Evolutionary conservation across 495 filamentous ascomycete genomes (phyloP).

Genomic region (Tuber aestivum): DNA sequence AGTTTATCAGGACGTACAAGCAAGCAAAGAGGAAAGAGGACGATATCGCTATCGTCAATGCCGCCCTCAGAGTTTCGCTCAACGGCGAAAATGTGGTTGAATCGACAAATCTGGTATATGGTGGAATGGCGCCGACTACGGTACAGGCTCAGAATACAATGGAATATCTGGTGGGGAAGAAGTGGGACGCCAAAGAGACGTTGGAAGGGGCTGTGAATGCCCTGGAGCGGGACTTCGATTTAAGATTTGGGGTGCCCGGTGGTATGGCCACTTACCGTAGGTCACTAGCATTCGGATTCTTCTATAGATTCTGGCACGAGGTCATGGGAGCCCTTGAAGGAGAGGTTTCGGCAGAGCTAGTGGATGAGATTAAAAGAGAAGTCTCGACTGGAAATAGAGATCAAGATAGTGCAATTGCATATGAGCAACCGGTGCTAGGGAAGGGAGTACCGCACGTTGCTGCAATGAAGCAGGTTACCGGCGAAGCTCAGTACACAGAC

Average conservation of each 20-base stretch:
- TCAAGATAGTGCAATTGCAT: conserved; percentile 53
- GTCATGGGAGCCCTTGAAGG: conserved; percentile 51
- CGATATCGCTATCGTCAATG: conserved; percentile 75
- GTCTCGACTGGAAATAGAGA: conserved; percentile 62
- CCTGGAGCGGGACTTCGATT: conserved; percentile 63
- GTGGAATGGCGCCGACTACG: conserved; percentile 70
- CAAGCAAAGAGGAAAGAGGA: conserved; percentile 76
- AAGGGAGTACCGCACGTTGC: conserved; percentile 79
- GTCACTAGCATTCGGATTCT: conserved; percentile 64
- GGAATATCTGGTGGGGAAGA: conserved; percentile 57
- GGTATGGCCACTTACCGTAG: conserved; percentile 76
- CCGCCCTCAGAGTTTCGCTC: conserved; percentile 59
- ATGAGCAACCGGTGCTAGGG: conserved; percentile 71
- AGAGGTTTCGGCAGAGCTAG: conserved; percentile 52
- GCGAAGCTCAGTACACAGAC: conserved; percentile 93
- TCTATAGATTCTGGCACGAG: conserved; percentile 66
- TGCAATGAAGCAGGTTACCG: conserved; percentile 86
- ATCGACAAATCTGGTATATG: conserved; percentile 61
- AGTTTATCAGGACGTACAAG: conserved; percentile 64
- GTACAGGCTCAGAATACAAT: conserved; percentile 62
- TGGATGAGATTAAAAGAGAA: conserved; percentile 60
- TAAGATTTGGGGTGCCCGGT: conserved; percentile 67
- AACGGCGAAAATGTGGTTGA: conserved; percentile 53
- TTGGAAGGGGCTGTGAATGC: conserved; percentile 66
- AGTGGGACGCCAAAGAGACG: conserved; percentile 57